Percentiles rank a stretch among this genome's conserved stretches.
phyloP scores from a whole-genome alignment of 2,329 filamentous ascomycete genomes.

The Colletotrichum musicola region DNA sequence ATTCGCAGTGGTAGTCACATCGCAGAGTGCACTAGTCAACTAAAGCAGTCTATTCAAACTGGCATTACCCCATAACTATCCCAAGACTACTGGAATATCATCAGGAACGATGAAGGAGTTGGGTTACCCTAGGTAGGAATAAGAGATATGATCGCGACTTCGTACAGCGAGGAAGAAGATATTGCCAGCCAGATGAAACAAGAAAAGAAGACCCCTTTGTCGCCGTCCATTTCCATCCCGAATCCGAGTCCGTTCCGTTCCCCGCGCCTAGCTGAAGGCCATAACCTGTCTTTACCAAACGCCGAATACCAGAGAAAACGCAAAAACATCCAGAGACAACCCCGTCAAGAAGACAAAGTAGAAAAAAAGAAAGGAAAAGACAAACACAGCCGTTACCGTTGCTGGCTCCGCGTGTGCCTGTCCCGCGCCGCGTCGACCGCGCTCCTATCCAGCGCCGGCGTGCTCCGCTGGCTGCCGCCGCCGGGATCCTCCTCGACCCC shows the following conservation, averaged over 20 bases:
- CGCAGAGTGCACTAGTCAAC: too few species aligned
- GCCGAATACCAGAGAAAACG: not conserved
- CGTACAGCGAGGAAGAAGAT: not conserved
- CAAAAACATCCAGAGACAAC: not conserved
- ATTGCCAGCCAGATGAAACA: not conserved
- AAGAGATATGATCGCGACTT: not conserved
- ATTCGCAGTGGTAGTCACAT: too few species aligned
- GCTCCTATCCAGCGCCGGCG: constrained; percentile 46
- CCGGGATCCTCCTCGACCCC: constrained; percentile 36
- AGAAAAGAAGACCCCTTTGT: not conserved
- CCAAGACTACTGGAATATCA: not conserved
- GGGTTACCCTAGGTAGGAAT: not conserved
- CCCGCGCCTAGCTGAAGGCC: constrained; percentile 21
- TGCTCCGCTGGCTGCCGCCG: constrained; percentile 38
- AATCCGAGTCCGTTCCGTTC: not conserved
- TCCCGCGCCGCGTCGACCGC: constrained; percentile 45
- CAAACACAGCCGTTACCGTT: constrained; percentile 5
- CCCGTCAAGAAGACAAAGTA: not conserved
- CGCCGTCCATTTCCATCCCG: not conserved
- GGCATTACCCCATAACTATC: too few species aligned
- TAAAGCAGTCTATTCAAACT: too few species aligned
- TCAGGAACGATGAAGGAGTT: not conserved
- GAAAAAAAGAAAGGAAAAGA: not conserved
- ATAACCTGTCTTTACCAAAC: constrained; percentile 8
- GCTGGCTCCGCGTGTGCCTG: constrained; percentile 41